Evolutionary conservation across 768 basidiomycete genomes (phyloP), one percentile per base, ranked within the genome.

Genomic region (Termitomyces eurrhizus): DNA sequence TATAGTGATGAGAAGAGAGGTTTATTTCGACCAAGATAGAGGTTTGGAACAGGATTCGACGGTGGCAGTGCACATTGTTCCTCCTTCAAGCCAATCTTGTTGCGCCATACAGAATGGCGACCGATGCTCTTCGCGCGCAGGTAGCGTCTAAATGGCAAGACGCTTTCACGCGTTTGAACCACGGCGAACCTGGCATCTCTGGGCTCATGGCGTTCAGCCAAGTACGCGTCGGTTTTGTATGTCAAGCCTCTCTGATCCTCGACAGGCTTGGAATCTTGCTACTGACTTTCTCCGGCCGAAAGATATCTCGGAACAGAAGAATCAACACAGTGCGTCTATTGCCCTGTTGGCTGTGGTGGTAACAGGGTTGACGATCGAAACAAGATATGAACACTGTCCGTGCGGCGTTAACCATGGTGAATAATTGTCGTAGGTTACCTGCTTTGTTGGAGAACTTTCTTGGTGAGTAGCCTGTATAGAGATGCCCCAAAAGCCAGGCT

Each of bases 131-230:
- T n/a, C 80, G 81, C 50, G 78, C 81, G 1, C 87, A 89, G 68
- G 85, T 89, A 9, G 80, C 83, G 18, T 75, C 85, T 3, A 87
- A 88, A 75, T 89, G 88, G 87, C 84, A 87, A 62, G 85, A 88
- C 21, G 78, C 85, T 2, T 89, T 89, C 68, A 72, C 77, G n/a
- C 80, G 85, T 16, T 74, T 89, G 52, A 89, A 89, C 66, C 76
- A 79, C 33, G 71, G 75, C 14, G 77, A 83, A 39, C 80, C 80
- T 41, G 88, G 87, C 9, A 87, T 89, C 59, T 74, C 83, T 11
- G 88, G 88, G 9, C 76, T 89, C 18, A 74, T 90, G 70, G 72
- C 75, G 7, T 88, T 87, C 69, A 87, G 85, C 64, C 79, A 86
- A 73, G 89, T 86, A 71, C 35, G 65, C 63, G 26, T 41, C 13